phyloP scores from a whole-genome alignment of 1,284 basidiomycete genomes.

The Sphagnurus paluster region DNA sequence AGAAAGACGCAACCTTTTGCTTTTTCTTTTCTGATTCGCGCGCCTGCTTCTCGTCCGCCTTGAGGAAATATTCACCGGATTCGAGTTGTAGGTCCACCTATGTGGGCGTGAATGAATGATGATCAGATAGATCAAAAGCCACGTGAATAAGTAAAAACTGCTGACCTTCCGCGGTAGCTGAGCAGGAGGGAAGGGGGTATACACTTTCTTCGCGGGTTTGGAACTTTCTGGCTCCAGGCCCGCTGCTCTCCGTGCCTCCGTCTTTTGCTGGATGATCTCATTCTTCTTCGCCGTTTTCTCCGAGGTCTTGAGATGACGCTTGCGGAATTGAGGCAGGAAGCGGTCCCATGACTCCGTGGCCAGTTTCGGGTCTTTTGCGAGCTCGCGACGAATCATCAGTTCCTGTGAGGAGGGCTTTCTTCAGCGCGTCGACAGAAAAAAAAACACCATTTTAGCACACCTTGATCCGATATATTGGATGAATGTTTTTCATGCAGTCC shows the following conservation, averaged over 20 bases:
- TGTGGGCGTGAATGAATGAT: background rate
- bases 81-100: constrained; percentile 93
- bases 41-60: constrained; percentile 77
- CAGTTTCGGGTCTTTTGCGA: constrained; percentile 97
- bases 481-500: constrained; percentile 99
- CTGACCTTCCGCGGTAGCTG: constrained; percentile 89
- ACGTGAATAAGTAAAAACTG: background rate
- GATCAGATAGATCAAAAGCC: background rate
- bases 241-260: constrained; percentile 60
- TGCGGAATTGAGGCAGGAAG: constrained; percentile 96
- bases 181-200: constrained; percentile 98
- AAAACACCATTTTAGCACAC: constrained; percentile 47
- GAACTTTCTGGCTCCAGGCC: constrained; percentile 46
- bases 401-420: constrained; percentile 57
- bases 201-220: constrained; percentile 87
- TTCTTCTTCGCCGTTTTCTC: constrained; percentile 91
- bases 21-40: constrained; percentile 63
- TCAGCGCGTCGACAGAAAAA: constrained; percentile 11
- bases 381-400: constrained; percentile 97
- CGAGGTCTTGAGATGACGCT: constrained; percentile 87
- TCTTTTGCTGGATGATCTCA: constrained; percentile 56
- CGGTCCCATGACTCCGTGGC: constrained; percentile 96
- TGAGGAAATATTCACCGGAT: constrained; percentile 98
- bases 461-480: constrained; percentile 99
- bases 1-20: constrained; percentile 54